Evolutionary conservation across 1,284 basidiomycete species (phyloP), one percentile per base, ranked within the genome.

Genomic region (Phylloboletellus chloephorus): DNA sequence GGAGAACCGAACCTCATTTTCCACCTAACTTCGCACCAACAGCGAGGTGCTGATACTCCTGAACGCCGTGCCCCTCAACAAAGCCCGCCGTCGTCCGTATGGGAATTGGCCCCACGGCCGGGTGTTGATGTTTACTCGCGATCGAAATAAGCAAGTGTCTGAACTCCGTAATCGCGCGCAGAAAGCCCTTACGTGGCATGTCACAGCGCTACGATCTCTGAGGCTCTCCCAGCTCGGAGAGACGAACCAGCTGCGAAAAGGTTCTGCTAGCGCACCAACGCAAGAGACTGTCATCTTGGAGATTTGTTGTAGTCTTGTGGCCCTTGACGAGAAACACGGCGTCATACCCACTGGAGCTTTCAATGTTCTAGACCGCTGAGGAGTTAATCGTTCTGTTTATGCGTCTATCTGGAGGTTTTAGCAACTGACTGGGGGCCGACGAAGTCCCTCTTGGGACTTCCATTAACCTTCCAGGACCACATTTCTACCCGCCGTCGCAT

Each of bases 171-270:
- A 24, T 43, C 23, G 41, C 31, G 7, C 36, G 20, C 7, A 38
- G 37, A 11, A n/a, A n/a, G 16, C 28, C 15, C 24, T 38, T 16
- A 17, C 7, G 19, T 41, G 44, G 46, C 36, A 39, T 6, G 39
- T 47, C 2, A 11, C 19, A 2, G 28, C 38, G 12, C 8, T 17
- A 4, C 1, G 1, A 10, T 34, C 26, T 6, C 17, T 40, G 23
- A 26, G 3, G 0, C 16, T 41, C 1, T 34, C 19, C 8, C 17
- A 36, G 11, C 37, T 44, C 7, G 24, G 13, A 9, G 17, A 32
- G 13, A 34, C 22, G 13, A 7, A 39, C 33, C 24, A 31, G 17
- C 15, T 2, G 1, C 7, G 29, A 39, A 9, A 17, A 29, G 6
- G 36, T 22, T 1, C 11, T 7, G 8, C 3, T 3, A 3, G 2